phyloP scores from a whole-genome alignment of 176 grass and related monocot genomes.

The Avena sativa region DNA sequence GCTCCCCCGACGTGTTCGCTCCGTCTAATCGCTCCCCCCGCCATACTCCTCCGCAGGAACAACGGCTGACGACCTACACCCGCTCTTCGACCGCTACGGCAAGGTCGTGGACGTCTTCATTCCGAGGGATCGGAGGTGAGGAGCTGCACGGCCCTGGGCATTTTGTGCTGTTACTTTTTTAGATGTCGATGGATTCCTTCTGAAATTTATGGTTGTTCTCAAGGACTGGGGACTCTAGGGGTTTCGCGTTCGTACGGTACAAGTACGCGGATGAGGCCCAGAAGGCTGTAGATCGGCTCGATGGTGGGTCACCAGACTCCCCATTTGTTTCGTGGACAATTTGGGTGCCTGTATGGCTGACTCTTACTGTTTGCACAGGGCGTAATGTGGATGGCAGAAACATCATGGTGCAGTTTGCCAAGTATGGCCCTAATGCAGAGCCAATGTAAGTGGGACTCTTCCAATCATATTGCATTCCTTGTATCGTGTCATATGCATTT shows the following conservation, averaged over 20 bases:
- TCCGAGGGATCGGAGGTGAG: conserved; percentile 88
- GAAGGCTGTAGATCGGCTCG: conserved; percentile 90
- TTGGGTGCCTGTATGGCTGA: neutral
- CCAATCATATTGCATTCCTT: neutral
- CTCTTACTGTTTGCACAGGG: conserved; percentile 43
- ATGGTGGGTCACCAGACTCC: conserved; percentile 48
- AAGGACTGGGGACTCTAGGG: conserved; percentile 90
- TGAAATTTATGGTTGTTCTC: neutral
- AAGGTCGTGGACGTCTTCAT: conserved; percentile 99
- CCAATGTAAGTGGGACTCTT: conserved; percentile 70
- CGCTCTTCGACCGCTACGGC: conserved; percentile 94
- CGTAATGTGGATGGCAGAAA: conserved; percentile 91
- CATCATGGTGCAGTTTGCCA: conserved; percentile 99
- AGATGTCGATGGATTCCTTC: neutral
- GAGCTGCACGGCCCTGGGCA: neutral
- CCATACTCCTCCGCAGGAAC: conserved; percentile 56
- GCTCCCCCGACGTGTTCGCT: neutral
- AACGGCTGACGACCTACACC: conserved; percentile 87
- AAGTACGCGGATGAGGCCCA: conserved; percentile 96
- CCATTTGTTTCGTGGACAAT: neutral
- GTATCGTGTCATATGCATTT: neutral
- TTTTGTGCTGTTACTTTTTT: neutral
- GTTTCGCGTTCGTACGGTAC: conserved; percentile 95
- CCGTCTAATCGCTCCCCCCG: conserved; percentile 4
- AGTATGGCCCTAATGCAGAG: conserved; percentile 98